Conservation (phyloP, 228 moss, liverwort and hornwort species). For the Sphagnum fallax region DNA sequence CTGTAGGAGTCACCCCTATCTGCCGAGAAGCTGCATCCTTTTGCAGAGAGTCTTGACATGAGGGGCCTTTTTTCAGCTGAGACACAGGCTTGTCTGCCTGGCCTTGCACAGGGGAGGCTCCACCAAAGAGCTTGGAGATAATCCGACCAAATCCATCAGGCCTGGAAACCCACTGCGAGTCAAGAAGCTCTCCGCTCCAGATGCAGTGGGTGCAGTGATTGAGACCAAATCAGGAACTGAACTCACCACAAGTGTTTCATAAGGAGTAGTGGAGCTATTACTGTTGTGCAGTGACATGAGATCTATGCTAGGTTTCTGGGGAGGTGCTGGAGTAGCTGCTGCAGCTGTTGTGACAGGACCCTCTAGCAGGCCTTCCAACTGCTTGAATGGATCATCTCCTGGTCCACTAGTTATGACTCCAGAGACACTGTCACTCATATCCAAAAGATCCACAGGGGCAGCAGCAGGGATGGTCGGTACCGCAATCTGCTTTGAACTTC, state of each 20-base stretch:
- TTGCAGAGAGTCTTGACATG: conserved; percentile 55
- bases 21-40: conserved; percentile 65
- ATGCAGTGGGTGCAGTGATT: conserved; percentile 10
- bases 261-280: neutral
- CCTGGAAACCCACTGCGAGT: conserved; percentile 9
- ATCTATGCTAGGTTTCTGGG: conserved; percentile 23
- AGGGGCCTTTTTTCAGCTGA: conserved; percentile 46
- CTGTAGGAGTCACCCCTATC: conserved; percentile 69
- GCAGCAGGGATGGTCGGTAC: conserved; percentile 17
- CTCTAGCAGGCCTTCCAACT: conserved; percentile 69
- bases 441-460: conserved; percentile 69
- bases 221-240: conserved; percentile 20
- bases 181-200: neutral
- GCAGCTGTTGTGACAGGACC: conserved; percentile 11
- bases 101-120: conserved; percentile 23
- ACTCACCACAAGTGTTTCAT: neutral
- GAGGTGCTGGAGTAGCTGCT: conserved; percentile 14
- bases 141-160: conserved; percentile 31
- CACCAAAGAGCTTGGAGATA: conserved; percentile 29
- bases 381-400: conserved; percentile 67
- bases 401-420: conserved; percentile 17
- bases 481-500: too few relatives aligned
- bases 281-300: conserved; percentile 59
- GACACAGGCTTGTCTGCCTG: conserved; percentile 12
- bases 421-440: conserved; percentile 54